Base-by-base conservation (phyloP, 2,329 filamentous ascomycete genomes). In the Alternaria gansuensis region DNA sequence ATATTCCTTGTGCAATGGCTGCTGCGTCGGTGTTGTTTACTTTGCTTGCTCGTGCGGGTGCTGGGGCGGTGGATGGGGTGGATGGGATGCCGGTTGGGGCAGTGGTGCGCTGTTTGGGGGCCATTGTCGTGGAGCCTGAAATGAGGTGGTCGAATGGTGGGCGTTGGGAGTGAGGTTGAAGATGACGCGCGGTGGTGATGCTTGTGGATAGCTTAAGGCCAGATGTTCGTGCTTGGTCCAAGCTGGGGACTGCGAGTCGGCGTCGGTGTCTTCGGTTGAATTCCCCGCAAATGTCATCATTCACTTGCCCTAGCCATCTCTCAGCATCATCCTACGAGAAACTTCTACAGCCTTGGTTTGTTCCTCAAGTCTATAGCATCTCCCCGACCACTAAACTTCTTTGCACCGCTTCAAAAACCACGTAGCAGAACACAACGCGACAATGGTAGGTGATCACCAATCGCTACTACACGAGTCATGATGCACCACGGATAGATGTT, bases 1-100 rank as follows among this genome's bases (percentile, higher is more conserved):
- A 90, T 68, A 97, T 84, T 74, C 88, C 88, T 55, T 83, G 70
- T 41, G 88, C 81, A 65, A 96, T 90, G 71, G 89, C 82, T 73
- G 55, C 36, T 80, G 78, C 40, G 79, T 75, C 56, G 21, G 79
- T 76, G 63, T 76, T 66, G 53, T 54, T 67, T n/a, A 75, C 55
- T 61, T 73, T 73, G 41, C 60, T 61, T 17, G 75, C 59, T 29
- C 67, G 55, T 34, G 65, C 59, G 5, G 56, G 24, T 23, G 58
- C 43, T 31, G 68, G 51, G 51, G 60, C 60, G 41, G 66, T 57
- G 23, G 74, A 34, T 63, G 60, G 53, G 24, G 61, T 54, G 45
- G 66, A 37, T 41, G 67, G 46, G 34, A 17, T 21, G 28, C 31
- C 31, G 29, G 51, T 50, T 44, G 54, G 46, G 49, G 65, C 48